A percentile compares a stretch with the other conserved stretches of the same genome.
phyloP scores from a whole-genome alignment of 2,329 filamentous ascomycete species.

The Phaeoacremonium minimum region DNA sequence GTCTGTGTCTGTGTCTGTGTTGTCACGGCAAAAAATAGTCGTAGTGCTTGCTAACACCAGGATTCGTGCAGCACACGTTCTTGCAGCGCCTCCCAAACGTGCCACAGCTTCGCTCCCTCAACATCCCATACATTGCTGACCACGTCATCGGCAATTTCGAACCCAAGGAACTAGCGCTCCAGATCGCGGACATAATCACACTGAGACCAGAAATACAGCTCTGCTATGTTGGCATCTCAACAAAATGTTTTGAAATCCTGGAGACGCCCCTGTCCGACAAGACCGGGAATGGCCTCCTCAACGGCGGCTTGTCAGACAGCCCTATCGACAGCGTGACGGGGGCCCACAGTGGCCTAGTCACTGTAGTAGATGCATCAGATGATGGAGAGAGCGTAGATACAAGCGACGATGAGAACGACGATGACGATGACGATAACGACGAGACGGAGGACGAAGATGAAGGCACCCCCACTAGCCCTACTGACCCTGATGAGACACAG shows the following conservation, averaged over 20 bases:
- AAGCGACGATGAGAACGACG: conserved; percentile 26
- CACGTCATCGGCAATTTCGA: conserved; percentile 52
- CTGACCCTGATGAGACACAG: conserved; percentile 24
- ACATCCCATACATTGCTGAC: conserved; percentile 64
- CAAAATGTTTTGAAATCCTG: conserved; percentile 78
- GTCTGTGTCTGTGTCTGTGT: too few species aligned
- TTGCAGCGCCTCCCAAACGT: conserved; percentile 70
- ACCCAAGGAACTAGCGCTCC: conserved; percentile 66
- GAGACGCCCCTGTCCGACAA: conserved; percentile 53
- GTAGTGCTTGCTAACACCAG: conserved; percentile 8
- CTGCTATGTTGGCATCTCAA: conserved; percentile 71
- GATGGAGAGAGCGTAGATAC: conserved; percentile 24
- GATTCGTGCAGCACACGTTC: conserved; percentile 68
- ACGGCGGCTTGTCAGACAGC: conserved; percentile 5
- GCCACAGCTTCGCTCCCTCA: conserved; percentile 65
- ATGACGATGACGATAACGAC: conserved; percentile 42
- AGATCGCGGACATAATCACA: conserved; percentile 74
- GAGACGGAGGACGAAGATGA: conserved; percentile 31
- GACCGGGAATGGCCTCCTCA: conserved; percentile 14
- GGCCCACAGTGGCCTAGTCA: conserved; percentile 5
- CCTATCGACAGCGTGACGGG: conserved; percentile 10
- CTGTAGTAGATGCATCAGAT: conserved; percentile 15
- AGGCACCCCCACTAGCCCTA: conserved; percentile 11
- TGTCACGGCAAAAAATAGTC: neutral
- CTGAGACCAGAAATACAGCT: conserved; percentile 72